These are phyloP conservation scores for Ophiocordyceps polyrhachis-furcata DNA, from an alignment of 2,329 filamentous ascomycete genomes.

Conservation along the genomic window DNA sequence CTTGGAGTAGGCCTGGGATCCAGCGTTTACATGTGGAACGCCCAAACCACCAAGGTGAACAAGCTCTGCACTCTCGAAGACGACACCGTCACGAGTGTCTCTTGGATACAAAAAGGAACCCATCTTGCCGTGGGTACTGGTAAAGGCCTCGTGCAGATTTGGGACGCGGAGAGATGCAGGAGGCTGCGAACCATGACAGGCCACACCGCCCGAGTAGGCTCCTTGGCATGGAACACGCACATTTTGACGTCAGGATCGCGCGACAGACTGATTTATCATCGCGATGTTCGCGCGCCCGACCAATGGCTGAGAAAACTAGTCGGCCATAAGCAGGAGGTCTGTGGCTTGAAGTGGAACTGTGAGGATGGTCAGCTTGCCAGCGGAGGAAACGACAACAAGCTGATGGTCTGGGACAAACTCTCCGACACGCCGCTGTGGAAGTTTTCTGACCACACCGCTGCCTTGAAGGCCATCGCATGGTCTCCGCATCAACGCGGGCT, in stretches of 20 bases:
- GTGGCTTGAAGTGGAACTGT: slow-evolving; percentile 90
- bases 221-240: slow-evolving; percentile 93
- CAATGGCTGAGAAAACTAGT: slow-evolving; percentile 76
- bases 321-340: slow-evolving; percentile 96
- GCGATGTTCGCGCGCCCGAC: slow-evolving; percentile 81
- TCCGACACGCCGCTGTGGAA: slow-evolving; percentile 85
- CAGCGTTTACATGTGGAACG: slow-evolving; percentile 98
- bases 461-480: slow-evolving; percentile 96
- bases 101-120: slow-evolving; percentile 94
- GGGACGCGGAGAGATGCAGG: slow-evolving; percentile 78
- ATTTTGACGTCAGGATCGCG: slow-evolving; percentile 90
- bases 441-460: slow-evolving; percentile 85
- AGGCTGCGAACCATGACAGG: slow-evolving; percentile 91
- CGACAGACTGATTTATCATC: slow-evolving; percentile 85
- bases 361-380: slow-evolving; percentile 90
- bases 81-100: slow-evolving; percentile 90
- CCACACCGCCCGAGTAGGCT: slow-evolving; percentile 81
- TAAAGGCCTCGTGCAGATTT: slow-evolving; percentile 90
- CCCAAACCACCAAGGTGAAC: slow-evolving; percentile 73
- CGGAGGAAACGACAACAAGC: slow-evolving; percentile 94
- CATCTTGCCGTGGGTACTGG: slow-evolving; percentile 91
- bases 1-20: slow-evolving; percentile 82
- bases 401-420: slow-evolving; percentile 96
- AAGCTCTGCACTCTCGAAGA: slow-evolving; percentile 86
- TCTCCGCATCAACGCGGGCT: slow-evolving; percentile 88